Conservation (phyloP, 1,139 yeast genomes). For the Arxiozyma telluris region DNA sequence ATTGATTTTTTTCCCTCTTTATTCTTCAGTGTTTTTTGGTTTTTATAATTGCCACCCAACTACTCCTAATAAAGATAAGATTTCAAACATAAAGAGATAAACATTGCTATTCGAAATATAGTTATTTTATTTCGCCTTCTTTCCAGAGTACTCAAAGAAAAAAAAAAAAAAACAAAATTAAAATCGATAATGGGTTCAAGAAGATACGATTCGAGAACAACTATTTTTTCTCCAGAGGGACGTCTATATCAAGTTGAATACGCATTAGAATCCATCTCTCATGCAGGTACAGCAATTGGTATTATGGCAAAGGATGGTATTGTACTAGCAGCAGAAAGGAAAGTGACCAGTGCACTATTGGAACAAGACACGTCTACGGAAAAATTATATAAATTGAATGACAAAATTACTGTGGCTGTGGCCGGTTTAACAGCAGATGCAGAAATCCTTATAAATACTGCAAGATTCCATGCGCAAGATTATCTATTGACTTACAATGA, state of each 20-base stretch:
- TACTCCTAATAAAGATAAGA: too few species aligned
- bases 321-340: constrained; percentile 92
- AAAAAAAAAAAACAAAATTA: too few species aligned
- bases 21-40: too few species aligned
- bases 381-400: constrained; percentile 78
- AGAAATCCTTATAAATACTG: constrained; percentile 76
- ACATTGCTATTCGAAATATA: too few species aligned
- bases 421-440: constrained; percentile 99
- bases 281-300: constrained; percentile 97
- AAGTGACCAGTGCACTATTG: constrained; percentile 80
- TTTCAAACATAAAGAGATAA: too few species aligned
- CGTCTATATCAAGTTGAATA: constrained; percentile 94
- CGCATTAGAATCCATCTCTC: constrained; percentile 94
- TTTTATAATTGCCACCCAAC: too few species aligned
- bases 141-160: too few species aligned
- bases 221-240: constrained; percentile 98
- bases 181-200: constrained; percentile 45
- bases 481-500: constrained; percentile 81
- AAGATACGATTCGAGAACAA: constrained; percentile 94
- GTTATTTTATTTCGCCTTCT: too few species aligned
- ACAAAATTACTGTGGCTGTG: constrained; percentile 83
- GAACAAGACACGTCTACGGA: constrained; percentile 94
- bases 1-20: too few species aligned
- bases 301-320: constrained; percentile 88
- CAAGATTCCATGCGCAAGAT: constrained; percentile 78